Base-by-base conservation (phyloP, 2,329 filamentous ascomycete genomes). In the Pseudocercospora musae region DNA sequence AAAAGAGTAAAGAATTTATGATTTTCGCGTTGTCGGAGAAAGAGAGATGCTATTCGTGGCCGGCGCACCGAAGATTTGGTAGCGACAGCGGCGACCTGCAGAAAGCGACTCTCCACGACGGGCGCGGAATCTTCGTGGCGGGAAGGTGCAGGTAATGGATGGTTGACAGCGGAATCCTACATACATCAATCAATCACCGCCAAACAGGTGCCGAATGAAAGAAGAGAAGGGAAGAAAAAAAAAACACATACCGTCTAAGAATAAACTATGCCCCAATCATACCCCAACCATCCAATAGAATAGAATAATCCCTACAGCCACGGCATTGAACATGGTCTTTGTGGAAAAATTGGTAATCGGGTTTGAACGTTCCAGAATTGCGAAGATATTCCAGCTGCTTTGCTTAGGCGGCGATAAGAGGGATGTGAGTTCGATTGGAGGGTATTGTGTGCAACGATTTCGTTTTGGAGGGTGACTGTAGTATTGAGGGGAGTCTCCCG, bases 401-500 rank as follows among this genome's bases (percentile, higher is more conserved):
- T n/a, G n/a, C n/a, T n/a, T n/a, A n/a, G n/a, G n/a, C n/a, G n/a
- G n/a, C n/a, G n/a, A n/a, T n/a, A 89, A 77, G 8, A 90, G 81
- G 69, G 89, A 89, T 0, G 86, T 89, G 5, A 89, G 73, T 53
- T 86, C n/a, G n/a, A n/a, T n/a, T n/a, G 81, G 25, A 89, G 76
- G 0, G 85, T 87, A 69, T 88, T 85, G 74, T 89, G 90, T 3
- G 81, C 78, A 2, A 89, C 86, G 3, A 89, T 82, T 37, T 80
- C 79, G 67, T 89, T 89, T 70, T 90, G 88, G 4, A 89, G 74
- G 0, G 86, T 89, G 4, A 89, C 85, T 0, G 87, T 89, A 0
- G 88, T 90, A 72, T 89, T 89, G 37, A 89, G 78, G 0, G 84
- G n/a, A 87, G 73, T 90, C 88, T n/a, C 86, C 87, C 0, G 90